Conservation (phyloP, 371 early-diverging fungal species). For the Nematocida ausubeli region DNA sequence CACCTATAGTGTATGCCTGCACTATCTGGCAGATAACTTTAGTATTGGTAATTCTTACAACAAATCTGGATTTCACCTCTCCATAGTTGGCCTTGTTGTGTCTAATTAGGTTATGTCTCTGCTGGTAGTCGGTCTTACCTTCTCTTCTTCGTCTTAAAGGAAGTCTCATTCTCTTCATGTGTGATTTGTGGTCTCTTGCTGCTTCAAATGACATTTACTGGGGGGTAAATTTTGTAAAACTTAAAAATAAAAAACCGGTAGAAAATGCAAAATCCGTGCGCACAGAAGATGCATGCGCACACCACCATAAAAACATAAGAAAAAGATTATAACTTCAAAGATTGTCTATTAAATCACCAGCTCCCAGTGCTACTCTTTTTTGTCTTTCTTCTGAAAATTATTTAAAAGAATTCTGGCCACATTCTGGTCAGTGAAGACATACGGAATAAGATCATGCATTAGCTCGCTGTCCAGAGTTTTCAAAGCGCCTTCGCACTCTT, state of each 20-base stretch:
- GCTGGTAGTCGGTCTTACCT: slow-evolving; percentile 99
- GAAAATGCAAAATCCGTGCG: no score
- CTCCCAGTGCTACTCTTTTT: slow-evolving; percentile 17
- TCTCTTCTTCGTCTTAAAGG: slow-evolving; percentile 70
- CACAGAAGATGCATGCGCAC: not conserved
- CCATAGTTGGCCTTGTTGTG: slow-evolving; percentile 99
- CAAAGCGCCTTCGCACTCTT: not conserved
- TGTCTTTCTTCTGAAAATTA: slow-evolving; percentile 23
- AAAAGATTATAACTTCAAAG: no score
- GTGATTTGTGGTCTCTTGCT: slow-evolving; percentile 11
- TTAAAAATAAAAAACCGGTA: slow-evolving; percentile 17
- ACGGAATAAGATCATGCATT: slow-evolving; percentile 6
- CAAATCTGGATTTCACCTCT: slow-evolving; percentile 97
- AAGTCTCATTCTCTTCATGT: slow-evolving; percentile 56
- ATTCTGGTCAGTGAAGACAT: not conserved
- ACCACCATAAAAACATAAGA: not conserved
- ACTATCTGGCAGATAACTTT: slow-evolving; percentile 94
- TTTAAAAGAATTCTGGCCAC: not conserved
- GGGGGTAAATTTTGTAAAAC: slow-evolving; percentile 47
- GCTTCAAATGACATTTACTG: slow-evolving; percentile 44
- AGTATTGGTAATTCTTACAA: slow-evolving; percentile 97
- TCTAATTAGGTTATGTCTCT: slow-evolving; percentile 90
- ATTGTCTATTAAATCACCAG: no score
- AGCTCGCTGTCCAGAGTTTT: not conserved
- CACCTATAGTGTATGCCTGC: slow-evolving; percentile 95